Percentiles rank a stretch among this genome's conserved stretches.
Conservation (phyloP, 352 stramenopile species). For the Globisporangium carolinianum region DNA sequence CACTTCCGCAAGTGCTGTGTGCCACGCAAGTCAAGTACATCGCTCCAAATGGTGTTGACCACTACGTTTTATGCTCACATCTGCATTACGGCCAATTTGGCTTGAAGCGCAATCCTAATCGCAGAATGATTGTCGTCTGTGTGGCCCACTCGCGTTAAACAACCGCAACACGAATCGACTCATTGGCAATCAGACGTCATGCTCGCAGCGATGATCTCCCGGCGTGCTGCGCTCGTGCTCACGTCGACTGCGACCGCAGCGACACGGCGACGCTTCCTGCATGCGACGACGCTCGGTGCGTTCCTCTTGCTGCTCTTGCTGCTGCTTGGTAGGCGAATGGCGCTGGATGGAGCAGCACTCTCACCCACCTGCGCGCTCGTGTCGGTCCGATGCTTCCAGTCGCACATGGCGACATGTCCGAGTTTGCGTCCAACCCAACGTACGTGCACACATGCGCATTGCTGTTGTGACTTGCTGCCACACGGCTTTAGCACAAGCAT, state of each 20-base stretch:
- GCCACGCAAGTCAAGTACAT: background rate
- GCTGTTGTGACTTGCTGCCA: background rate
- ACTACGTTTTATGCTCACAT: too few species aligned
- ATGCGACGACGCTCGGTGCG: constrained; percentile 34
- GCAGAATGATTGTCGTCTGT: too few species aligned
- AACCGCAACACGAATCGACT: too few species aligned
- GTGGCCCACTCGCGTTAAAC: too few species aligned
- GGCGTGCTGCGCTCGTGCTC: too few species aligned
- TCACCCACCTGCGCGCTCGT: too few species aligned
- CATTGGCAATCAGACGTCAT: background rate
- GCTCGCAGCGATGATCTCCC: background rate
- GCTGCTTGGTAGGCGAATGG: background rate
- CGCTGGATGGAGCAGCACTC: too few species aligned
- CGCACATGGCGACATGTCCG: constrained; percentile 48
- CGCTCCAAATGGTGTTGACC: too few species aligned
- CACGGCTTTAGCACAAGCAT: background rate
- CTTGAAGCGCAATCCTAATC: too few species aligned
- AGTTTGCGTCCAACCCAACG: constrained; percentile 57
- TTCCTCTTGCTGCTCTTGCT: background rate
- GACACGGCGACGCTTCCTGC: constrained; percentile 15
- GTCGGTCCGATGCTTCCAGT: constrained; percentile 3
- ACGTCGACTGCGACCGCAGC: background rate
- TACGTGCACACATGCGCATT: constrained; percentile 19
- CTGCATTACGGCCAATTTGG: too few species aligned
- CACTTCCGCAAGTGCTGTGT: background rate